A percentile compares a stretch with the other conserved stretches of the same genome.
Conservation (phyloP, 2,329 filamentous ascomycete genomes). For the Corinectria fuckeliana region DNA sequence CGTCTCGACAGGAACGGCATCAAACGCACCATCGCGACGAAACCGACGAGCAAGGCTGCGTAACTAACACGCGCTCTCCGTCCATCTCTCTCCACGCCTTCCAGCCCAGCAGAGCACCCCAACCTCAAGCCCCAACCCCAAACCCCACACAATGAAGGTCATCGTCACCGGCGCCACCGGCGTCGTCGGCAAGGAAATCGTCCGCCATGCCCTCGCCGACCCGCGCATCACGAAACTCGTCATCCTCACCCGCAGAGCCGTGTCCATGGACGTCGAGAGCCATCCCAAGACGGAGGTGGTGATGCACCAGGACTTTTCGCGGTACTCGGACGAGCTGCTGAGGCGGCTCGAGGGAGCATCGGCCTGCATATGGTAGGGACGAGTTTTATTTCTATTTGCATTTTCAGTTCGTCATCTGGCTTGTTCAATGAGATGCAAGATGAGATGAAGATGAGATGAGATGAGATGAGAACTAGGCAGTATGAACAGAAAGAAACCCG, state of each 20-base stretch:
- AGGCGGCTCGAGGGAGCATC: conserved; percentile 56
- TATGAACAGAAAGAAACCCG: too few relatives aligned
- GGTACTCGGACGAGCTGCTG: conserved; percentile 51
- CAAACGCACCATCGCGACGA: too few relatives aligned
- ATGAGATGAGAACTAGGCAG: too few relatives aligned
- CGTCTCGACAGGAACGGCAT: too few relatives aligned
- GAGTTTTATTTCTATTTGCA: conserved; percentile 25
- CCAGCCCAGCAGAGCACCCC: too few relatives aligned
- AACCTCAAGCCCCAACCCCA: too few relatives aligned
- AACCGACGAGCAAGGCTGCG: too few relatives aligned
- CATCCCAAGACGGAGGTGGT: conserved; percentile 58
- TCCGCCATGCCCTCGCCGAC: conserved; percentile 57
- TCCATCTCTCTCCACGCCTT: not conserved
- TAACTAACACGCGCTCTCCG: too few relatives aligned
- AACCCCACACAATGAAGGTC: conserved; percentile 59
- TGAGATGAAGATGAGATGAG: too few relatives aligned
- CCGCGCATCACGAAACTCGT: conserved; percentile 58
- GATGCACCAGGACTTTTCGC: conserved; percentile 59
- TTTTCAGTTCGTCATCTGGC: not conserved
- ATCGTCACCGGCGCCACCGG: conserved; percentile 66
- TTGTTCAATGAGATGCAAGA: too few relatives aligned
- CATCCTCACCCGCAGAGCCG: conserved; percentile 56
- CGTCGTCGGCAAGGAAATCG: conserved; percentile 60
- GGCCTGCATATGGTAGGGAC: conserved; percentile 71
- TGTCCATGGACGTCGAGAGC: conserved; percentile 50